Evolutionary conservation across 2,329 filamentous ascomycete genomes (phyloP), one percentile per base, ranked within the genome.

Genomic region (Penicillium digitatum): DNA sequence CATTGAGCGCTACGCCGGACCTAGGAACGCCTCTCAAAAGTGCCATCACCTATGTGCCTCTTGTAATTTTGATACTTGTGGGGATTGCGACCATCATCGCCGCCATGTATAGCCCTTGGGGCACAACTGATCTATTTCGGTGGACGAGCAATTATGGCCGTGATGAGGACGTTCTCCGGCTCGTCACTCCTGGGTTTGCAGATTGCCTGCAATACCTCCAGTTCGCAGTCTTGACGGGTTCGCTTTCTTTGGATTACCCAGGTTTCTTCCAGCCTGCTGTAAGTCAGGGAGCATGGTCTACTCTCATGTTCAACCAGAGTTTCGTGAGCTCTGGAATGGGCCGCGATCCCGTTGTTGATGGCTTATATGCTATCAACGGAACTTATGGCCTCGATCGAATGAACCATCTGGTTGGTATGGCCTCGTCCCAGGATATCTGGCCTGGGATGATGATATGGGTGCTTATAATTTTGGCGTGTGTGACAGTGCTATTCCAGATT

Each of bases 101-200:
- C 3, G 89, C 86, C 47, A 89, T 95, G 35, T 93, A 86, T 69
- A 96, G 92, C 68, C 94, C 94, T 0, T 99, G 94, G 93, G 94
- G 94, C 20, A 89, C 90, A 1, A 85, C 85, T 8, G 89, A 99
- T 69, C 81, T 93, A 20, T 97, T 97, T 71, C 87, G 89, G 62
- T 99, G 93, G 91, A 91, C 90, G n/a, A 95, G 90, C 68, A 99
- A 99, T 70, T 97, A 95, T 70, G 94, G 94, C 34, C 86, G 93
- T 63, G 94, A 99, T 65, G 89, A 90, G 58, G 94, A 99, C 74
- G 79, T 96, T 62, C 79, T 99, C 51, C 86, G 94, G 52, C 80
- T 99, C 45, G 90, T 99, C 32, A 99, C 94, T 0, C 94, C 94
- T 5, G 94, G 94, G 0, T 97, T 99, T 70, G 91, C 90, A 7